Conservation (phyloP, 176 grass and related monocot genomes). For the Aegilops longissima region DNA sequence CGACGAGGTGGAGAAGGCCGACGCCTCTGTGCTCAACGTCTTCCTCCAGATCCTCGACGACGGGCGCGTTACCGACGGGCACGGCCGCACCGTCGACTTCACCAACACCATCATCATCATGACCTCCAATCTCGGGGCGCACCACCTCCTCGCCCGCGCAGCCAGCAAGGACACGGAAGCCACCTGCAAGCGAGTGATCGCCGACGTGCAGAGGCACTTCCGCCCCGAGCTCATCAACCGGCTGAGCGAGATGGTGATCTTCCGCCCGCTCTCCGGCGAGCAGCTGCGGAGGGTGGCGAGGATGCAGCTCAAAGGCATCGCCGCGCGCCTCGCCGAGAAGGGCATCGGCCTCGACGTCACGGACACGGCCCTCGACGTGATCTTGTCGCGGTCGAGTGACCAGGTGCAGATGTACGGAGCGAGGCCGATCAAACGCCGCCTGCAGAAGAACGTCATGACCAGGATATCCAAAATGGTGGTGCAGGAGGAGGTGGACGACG, state of each 20-base stretch:
- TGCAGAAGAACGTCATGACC: constrained; percentile 74
- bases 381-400: constrained; percentile 41
- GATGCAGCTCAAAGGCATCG: constrained; percentile 86
- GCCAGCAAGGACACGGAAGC: constrained; percentile 55
- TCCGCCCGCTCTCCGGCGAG: constrained; percentile 73
- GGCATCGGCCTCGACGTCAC: constrained; percentile 77
- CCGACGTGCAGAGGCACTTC: constrained; percentile 50
- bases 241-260: constrained; percentile 88
- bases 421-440: constrained; percentile 68
- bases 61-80: constrained; percentile 78
- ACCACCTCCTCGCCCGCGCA: constrained; percentile 82
- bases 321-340: constrained; percentile 67
- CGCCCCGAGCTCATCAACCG: constrained; percentile 86
- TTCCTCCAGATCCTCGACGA: constrained; percentile 94
- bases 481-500: constrained; percentile 79
- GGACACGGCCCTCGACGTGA: constrained; percentile 74
- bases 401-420: constrained; percentile 52
- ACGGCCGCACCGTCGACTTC: constrained; percentile 83
- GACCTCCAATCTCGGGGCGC: constrained; percentile 89
- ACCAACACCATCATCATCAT: constrained; percentile 92
- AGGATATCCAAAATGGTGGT: constrained; percentile 88
- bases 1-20: constrained; percentile 92
- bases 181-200: constrained; percentile 19
- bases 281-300: constrained; percentile 82
- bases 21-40: constrained; percentile 76